Conservation (phyloP, 2,329 filamentous ascomycete genomes). For the Neocatenulostroma microsporum region DNA sequence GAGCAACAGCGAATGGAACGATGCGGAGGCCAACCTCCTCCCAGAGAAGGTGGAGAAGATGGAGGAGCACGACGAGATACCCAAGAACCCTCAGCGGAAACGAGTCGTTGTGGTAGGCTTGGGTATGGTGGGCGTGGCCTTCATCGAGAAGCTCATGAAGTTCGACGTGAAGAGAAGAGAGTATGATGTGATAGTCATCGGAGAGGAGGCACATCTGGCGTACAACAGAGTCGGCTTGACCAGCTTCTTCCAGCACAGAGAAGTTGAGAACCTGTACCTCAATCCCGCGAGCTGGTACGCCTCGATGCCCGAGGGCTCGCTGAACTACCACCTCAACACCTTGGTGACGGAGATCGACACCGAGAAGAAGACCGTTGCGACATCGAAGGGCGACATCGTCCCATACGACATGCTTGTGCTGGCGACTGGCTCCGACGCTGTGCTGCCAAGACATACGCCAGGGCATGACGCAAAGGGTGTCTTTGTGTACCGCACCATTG, state of each 20-base stretch:
- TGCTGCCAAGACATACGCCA: conserved; percentile 64
- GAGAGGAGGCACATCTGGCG: conserved; percentile 78
- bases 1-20: conserved; percentile 41
- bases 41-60: conserved; percentile 37
- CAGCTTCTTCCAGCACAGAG: conserved; percentile 78
- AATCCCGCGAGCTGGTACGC: conserved; percentile 77
- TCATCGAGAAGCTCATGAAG: conserved; percentile 80
- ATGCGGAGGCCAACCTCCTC: conserved; percentile 38
- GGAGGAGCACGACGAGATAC: conserved; percentile 27
- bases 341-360: conserved; percentile 61
- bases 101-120: conserved; percentile 75
- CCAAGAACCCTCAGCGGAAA: conserved; percentile 43
- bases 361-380: conserved; percentile 57
- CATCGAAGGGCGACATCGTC: conserved; percentile 60
- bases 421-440: conserved; percentile 77
- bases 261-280: conserved; percentile 79
- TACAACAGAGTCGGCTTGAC: conserved; percentile 89
- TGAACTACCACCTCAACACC: conserved; percentile 70
- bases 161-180: conserved; percentile 66
- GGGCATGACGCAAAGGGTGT: conserved; percentile 74
- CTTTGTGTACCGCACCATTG: conserved; percentile 82
- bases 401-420: conserved; percentile 74
- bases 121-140: conserved; percentile 62
- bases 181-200: conserved; percentile 77
- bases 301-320: conserved; percentile 56